Evolutionary conservation across 306 rosid genomes (phyloP).

Genomic region (Albizia julibrissin): DNA sequence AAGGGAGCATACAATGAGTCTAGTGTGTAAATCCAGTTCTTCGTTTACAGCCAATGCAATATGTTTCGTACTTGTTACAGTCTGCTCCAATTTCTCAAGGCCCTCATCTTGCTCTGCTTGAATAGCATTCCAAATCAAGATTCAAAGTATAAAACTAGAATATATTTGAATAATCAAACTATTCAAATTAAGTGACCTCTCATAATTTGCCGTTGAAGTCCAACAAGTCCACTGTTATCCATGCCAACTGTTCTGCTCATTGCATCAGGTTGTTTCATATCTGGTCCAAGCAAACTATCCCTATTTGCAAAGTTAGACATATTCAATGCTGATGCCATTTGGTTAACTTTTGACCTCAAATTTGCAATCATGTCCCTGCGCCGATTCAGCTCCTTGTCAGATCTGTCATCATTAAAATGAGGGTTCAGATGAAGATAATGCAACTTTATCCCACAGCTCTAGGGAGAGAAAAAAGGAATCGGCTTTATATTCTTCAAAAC

Average conservation of each 20-base stretch:
- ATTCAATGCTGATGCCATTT: conserved; percentile 88
- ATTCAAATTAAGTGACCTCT: conserved; percentile 58
- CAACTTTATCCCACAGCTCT: conserved; percentile 15
- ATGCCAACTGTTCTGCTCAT: conserved; percentile 76
- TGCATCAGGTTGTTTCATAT: conserved; percentile 76
- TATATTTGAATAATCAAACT: conserved; percentile 19
- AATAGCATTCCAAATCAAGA: conserved; percentile 37
- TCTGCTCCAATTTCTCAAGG: conserved; percentile 93
- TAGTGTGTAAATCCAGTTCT: conserved; percentile 87
- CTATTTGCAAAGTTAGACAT: conserved; percentile 87
- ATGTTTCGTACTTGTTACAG: conserved; percentile 92
- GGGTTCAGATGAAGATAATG: conserved; percentile 28
- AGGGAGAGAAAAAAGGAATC: conserved; percentile 9
- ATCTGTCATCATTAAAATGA: conserved; percentile 50
- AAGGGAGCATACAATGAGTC: conserved; percentile 74
- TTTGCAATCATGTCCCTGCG: conserved; percentile 79
- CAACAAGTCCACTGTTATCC: conserved; percentile 85
- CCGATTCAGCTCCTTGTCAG: conserved; percentile 97
- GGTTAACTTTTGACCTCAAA: conserved; percentile 78
- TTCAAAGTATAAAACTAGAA: conserved; percentile 28
- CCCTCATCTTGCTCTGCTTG: conserved; percentile 95
- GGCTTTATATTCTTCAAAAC: not conserved
- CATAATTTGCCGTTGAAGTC: conserved; percentile 90
- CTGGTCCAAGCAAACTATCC: conserved; percentile 94
- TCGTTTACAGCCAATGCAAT: conserved; percentile 98